Evolutionary conservation across 2,329 filamentous ascomycete species (phyloP), one percentile per base, ranked within the genome.

Genomic region (Chaetomium sp.): DNA sequence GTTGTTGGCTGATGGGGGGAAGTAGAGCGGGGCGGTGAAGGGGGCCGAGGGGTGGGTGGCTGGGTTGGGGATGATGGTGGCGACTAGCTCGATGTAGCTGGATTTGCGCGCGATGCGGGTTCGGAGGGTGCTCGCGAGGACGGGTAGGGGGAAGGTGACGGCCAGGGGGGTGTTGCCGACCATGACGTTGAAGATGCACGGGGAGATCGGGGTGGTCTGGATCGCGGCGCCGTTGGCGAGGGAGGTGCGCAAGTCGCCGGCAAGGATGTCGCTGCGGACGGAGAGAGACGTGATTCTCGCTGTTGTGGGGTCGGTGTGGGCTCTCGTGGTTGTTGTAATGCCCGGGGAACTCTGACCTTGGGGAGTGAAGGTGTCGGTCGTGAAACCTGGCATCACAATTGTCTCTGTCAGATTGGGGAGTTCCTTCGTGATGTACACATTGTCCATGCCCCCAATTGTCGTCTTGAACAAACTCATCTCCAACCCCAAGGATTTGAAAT

Each of bases 391-490:
- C 12, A 57, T 49, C 1, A n/a, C 12, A 10, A 63, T 54, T 4
- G 8, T 25, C 3, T 42, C 49, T 3, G 33, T 13, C 10, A 45
- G 51, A 27, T 66, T 66, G 21, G 65, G 65, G 1, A 45, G 51
- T 21, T 64, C n/a, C 21, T 58, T 45, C 19, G 21, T 64, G 53
- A 66, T 61, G 29, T 57, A 61, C 9, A 66, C 60, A 21, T 53
- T 45, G 6, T 56, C 21, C 2, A 8, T 25, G 23, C 64, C 65
- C 4, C 53, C 35, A 13, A 66, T n/a, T 1, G 13, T 38, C 16
- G 57, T 59, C 16, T 45, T 13, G 51, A 66, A 64, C 5, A 66
- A 19, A n/a, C 6, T 29, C 23, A 63, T 4, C 10, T 61, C 54
- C 16, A 16, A 6, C 12, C 3, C 3, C 13, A 38, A n/a, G n/a